Percentiles rank a stretch among this genome's conserved stretches.
phyloP scores from a whole-genome alignment of 2,329 filamentous ascomycete genomes.

The Herpotrichia juniperi region DNA sequence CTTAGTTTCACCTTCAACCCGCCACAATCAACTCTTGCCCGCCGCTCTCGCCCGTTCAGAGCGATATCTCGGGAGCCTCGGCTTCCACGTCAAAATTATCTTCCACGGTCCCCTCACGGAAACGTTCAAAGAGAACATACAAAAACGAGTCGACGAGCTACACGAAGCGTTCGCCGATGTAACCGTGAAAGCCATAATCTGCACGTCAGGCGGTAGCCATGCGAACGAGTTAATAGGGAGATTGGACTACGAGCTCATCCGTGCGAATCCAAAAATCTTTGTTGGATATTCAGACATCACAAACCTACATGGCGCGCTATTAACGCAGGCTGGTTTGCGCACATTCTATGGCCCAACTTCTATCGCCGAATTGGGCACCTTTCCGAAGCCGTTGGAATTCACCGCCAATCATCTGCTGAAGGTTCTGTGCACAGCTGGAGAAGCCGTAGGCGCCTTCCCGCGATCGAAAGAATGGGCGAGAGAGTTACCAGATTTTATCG shows the following conservation, averaged over 20 bases:
- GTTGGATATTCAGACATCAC: constrained; percentile 3
- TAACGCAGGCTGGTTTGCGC: background rate
- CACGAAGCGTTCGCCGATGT: background rate
- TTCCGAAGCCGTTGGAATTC: background rate
- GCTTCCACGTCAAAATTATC: constrained; percentile 1
- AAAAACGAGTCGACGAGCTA: background rate
- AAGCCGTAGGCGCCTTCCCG: background rate
- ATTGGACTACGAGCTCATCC: background rate
- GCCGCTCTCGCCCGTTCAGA: background rate
- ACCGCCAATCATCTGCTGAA: background rate
- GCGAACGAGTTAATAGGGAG: background rate
- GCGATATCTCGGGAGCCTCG: background rate
- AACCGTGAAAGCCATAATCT: background rate
- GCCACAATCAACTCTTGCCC: background rate
- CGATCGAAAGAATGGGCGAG: background rate
- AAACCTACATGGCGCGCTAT: background rate
- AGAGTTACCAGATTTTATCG: background rate
- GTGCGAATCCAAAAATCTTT: constrained; percentile 1
- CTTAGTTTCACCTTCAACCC: background rate
- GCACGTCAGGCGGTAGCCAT: background rate
- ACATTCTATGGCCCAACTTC: background rate
- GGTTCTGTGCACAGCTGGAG: background rate
- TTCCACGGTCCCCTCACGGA: background rate
- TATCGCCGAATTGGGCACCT: background rate
- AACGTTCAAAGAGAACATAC: background rate